phyloP scores from a whole-genome alignment of 352 stramenopile species.

The Phytophthora cryptogea region DNA sequence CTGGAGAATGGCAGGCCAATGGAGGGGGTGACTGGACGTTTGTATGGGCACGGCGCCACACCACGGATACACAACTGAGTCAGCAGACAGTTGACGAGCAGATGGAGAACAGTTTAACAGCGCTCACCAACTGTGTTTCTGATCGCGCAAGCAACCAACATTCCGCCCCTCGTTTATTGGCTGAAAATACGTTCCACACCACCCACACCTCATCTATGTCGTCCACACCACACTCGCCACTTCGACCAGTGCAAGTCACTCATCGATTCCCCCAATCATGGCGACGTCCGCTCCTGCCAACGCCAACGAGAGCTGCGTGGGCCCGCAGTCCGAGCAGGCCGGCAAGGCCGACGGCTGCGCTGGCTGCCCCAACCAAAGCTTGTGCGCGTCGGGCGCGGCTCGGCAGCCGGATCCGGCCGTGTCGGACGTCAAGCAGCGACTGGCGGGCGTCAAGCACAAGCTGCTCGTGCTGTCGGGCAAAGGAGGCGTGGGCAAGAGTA shows the following conservation, averaged over 20 bases:
- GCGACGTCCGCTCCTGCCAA: constrained; percentile 51
- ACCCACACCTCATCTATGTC: neutral
- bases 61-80: neutral
- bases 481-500: constrained; percentile 99
- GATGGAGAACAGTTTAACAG: neutral
- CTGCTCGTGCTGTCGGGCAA: constrained; percentile 99
- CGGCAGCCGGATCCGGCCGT: constrained; percentile 85
- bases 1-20: constrained; percentile 1
- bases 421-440: constrained; percentile 88
- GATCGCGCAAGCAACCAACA: constrained; percentile 25
- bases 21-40: neutral
- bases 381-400: constrained; percentile 94
- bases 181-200: constrained; percentile 4
- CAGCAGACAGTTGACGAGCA: neutral
- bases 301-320: constrained; percentile 93
- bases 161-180: constrained; percentile 14
- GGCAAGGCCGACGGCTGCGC: constrained; percentile 95
- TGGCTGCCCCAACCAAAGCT: constrained; percentile 97
- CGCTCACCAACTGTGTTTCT: neutral
- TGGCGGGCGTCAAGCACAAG: constrained; percentile 93
- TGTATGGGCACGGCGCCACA: neutral
- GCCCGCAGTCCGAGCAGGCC: constrained; percentile 92
- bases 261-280: constrained; percentile 33
- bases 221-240: neutral
- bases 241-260: constrained; percentile 8